phyloP scores from a whole-genome alignment of 306 rosid genomes.

The Canavalia ensiformis region DNA sequence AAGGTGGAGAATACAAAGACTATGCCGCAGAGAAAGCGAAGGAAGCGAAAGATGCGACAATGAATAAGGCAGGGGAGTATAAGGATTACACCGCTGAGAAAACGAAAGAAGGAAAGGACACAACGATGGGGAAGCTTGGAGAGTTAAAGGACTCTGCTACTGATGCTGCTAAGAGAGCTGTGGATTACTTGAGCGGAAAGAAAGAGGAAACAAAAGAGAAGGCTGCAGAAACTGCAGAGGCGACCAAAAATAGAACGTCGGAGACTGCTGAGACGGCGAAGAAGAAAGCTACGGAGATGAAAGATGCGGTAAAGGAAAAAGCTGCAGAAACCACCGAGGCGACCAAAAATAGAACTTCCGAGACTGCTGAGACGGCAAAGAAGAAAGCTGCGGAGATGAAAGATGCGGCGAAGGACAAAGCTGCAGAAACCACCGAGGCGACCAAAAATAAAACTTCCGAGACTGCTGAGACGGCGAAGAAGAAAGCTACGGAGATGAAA shows the following conservation, averaged over 20 bases:
- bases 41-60: slow-evolving; percentile 47
- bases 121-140: slow-evolving; percentile 61
- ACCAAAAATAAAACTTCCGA: slow-evolving; percentile 48
- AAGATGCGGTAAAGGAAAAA: slow-evolving; percentile 34
- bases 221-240: slow-evolving; percentile 54
- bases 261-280: slow-evolving; percentile 52
- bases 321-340: slow-evolving; percentile 9
- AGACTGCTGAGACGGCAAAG: slow-evolving; percentile 46
- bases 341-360: slow-evolving; percentile 43
- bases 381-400: background rate
- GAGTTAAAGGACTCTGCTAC: slow-evolving; percentile 70
- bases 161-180: slow-evolving; percentile 64
- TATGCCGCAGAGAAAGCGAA: slow-evolving; percentile 40
- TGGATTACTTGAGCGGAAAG: slow-evolving; percentile 67
- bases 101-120: slow-evolving; percentile 65
- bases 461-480: slow-evolving; percentile 39
- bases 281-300: slow-evolving; percentile 44
- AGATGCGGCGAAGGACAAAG: slow-evolving; percentile 44
- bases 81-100: slow-evolving; percentile 64
- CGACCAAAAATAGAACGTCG: slow-evolving; percentile 42
- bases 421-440: slow-evolving; percentile 50
- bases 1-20: slow-evolving; percentile 49
- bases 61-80: slow-evolving; percentile 39
- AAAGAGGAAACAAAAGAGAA: slow-evolving; percentile 65
- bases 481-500: background rate